Evolutionary conservation across 2,329 filamentous ascomycete genomes (phyloP), one percentile per base, ranked within the genome.

Genomic region (Sclerotinia spermophila): DNA sequence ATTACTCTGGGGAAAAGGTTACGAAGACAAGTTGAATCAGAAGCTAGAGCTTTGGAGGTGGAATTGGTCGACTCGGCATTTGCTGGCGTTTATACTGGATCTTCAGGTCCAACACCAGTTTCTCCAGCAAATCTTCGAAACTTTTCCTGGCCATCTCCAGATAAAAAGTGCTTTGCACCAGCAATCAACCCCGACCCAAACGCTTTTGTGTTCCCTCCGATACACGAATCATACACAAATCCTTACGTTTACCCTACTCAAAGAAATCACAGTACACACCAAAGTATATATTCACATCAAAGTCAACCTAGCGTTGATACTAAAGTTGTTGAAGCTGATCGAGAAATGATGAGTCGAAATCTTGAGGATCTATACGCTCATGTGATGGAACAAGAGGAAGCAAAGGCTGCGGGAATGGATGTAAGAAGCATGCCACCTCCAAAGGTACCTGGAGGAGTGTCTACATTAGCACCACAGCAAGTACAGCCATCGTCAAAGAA

Each of bases 281-380:
- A 58, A 3, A 70, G 62, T 38, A n/a, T 67, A 19, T 65, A 69
- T 45, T 69, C 68, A 24, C 68, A 71, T 51, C 44, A 67, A 42
- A 59, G 65, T 30, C 58, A 73, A 42, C 56, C 87, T 70, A 68
- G 59, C 55, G 92, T 97, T 72, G 93, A 97, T 79, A 89, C 91
- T 71, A 86, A 86, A 71, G 86, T 97, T 24, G 86, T 97, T 35
- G 87, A 90, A 71, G 86, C 87, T 72, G 92, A 97, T 81, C 88
- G 87, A 79, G 85, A 86, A 77, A 90, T 90, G 83, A 89, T 92
- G 73, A 90, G 96, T 80, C 85, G 90, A 74, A 92, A 97, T 79
- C 89, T 97, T 81, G 94, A 97, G 80, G 89, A 92, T 76, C 89
- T 98, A 79, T 98, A 97, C 82, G 93, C 90, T 73, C 91, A 94